Evolutionary conservation across 116 monocot genomes (phyloP), one percentile per base, ranked within the genome.

Genomic region (Iris pallida): DNA sequence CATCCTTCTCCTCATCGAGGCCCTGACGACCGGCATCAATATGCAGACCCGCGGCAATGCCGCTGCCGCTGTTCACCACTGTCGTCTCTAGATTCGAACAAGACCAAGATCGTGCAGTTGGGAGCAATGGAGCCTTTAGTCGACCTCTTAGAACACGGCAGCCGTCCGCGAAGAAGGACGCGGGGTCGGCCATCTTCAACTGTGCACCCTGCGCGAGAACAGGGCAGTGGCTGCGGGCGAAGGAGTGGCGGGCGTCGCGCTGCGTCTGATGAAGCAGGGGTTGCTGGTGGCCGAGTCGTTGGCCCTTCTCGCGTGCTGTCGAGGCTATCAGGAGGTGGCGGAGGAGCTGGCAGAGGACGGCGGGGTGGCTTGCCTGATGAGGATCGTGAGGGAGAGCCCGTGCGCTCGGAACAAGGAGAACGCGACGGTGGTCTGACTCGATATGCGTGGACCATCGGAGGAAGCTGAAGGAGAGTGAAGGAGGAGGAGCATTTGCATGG

Each of bases 61-160:
- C 4, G 96, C 96, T 2, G 96, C 92, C 96, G 16, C 78, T 96
- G 51, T 96, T 89, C 78, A 87, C 75, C 13, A n/a, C 70, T 96
- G 6, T 84, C 96, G 4, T 86, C 89, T 1, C 81, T 86, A 11
- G 92, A 89, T 55, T 84, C 86, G 17, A 91, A 91, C 73, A 96
- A 96, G 80, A 17, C 30, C 20, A 89, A 70, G 68, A 96, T 96
- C 18, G 89, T 86, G 6, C 75, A 91, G 42, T 20, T 71, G 63
- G 85, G 86, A 18, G 96, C 83, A 20, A 80, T 89, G 52, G 42
- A 67, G 16, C 82, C 81, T 41, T 81, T 92, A 19, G 51, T 89
- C 5, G 72, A 76, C 41, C 87, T 96, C 8, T 49, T 96, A 12
- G 89, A 82, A 58, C 65, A 73, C 7, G 96, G 89, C 4, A 77